Evolutionary conservation across 768 basidiomycete genomes (phyloP), one percentile per base, ranked within the genome.

Genomic region (Suillus decipiens): DNA sequence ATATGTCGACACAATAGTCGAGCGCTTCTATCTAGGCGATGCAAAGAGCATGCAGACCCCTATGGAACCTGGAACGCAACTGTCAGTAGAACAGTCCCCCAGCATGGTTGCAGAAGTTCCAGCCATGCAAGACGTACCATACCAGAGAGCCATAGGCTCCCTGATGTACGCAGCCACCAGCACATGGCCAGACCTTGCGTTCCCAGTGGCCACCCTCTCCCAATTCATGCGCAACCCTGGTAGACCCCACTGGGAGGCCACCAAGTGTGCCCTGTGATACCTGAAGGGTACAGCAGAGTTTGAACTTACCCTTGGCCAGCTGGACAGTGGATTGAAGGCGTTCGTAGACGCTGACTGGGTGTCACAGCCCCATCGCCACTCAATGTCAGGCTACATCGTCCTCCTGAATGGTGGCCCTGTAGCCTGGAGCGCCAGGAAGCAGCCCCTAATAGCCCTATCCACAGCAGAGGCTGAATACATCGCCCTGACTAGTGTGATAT

Each of bases 161-260:
- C 68, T 80, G 3, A 76, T 76, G 70, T 78, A 79, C 61, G 61
- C 68, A 0, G 65, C 76, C 0, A 63, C 77, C n/a, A 68, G 68
- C 19, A 79, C 77, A 1, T 62, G 66, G 0, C 79, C 78, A 2
- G 75, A 80, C 54, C 77, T 79, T 33, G 57, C 71, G 0, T 77
- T 69, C 56, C 64, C 78, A 0, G 71, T 78, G 0, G 19, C 36
- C 0, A 31, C 48, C 1, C 54, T 62, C 6, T 37, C 61, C 1
- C 24, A 41, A 10, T 57, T 62, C 33, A 62, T 42, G 22, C 0
- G 19, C 0, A 45, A 45, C 19, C n/a, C 61, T 2, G 61, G 55
- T 17, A 10, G 8, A 0, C 8, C 37, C 2, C 61, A 61, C 24
- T 61, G 60, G 60, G 60, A 61, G 24, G 42, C 43, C 6, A 39